Base-by-base conservation (phyloP, 768 basidiomycete species). In the Lentinula boryana region DNA sequence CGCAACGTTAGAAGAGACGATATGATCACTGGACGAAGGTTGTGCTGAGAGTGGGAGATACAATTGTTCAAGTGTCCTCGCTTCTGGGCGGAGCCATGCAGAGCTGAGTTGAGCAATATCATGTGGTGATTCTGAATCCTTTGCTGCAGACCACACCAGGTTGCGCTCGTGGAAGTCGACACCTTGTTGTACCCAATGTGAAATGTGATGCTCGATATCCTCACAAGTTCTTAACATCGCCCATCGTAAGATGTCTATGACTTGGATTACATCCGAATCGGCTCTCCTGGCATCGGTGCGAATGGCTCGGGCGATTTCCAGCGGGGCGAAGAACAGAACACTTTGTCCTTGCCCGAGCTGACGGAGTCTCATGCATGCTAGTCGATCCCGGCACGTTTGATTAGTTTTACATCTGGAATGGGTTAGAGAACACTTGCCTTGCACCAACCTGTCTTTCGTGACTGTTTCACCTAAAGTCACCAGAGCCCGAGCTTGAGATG, bases 331-430 rank as follows among this genome's bases (percentile, higher is more conserved):
- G 64, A 82, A 81, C 60, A 77, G 67, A n/a, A 82, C 65, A 1
- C 79, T 77, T 56, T 83, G 81, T 0, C 76, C 77, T 10, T 68
- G 65, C 12, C 81, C 82, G 1, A 83, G 71, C 64, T 75, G 72
- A 1, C 82, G 74, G 80, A 83, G 80, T 12, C 81, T 72, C 81
- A 83, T 83, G 56, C 81, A 82, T 2, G 80, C 80, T 81, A 27
- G 27, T 27, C 27, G 0, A 0, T 27, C 27, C n/a, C n/a, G n/a
- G 4, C 27, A 27, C 27, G 27, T 27, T 3, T 27, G 0, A 27
- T 27, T 27, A 27, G 27, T 27, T 27, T 27, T 27, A 27, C 27
- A 27, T 27, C 27, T 27, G 27, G 27, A 27, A 27, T 27, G 2
- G 27, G 27, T 27, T 27, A 27, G 0, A 27, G 3, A 27, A 27